Conservation (phyloP, 805 yeast species). For the Wickerhamomyces canadensis region DNA sequence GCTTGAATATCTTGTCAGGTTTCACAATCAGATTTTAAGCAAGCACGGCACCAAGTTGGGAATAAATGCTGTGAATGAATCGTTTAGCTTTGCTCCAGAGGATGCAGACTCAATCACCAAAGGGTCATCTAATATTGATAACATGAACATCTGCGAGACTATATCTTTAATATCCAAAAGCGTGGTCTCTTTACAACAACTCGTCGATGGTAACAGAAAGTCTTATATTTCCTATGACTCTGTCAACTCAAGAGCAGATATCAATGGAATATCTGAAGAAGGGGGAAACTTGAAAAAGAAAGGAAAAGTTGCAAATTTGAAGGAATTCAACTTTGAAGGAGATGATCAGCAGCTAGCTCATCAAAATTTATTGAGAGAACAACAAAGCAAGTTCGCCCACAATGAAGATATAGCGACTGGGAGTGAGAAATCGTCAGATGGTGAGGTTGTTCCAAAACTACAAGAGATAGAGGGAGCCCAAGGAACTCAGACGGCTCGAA, state of each 20-base stretch:
- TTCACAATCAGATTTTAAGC: constrained; percentile 35
- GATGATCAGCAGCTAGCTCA: constrained; percentile 3
- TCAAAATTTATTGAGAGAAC: too few relatives aligned
- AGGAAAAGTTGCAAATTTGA: constrained; percentile 41
- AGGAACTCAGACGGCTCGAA: too few relatives aligned
- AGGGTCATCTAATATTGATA: constrained; percentile 20
- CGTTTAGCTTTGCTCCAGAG: constrained; percentile 19
- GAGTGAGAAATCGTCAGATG: too few relatives aligned
- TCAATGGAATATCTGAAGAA: constrained; percentile 2
- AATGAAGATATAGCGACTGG: too few relatives aligned
- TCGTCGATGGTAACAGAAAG: constrained; percentile 17
- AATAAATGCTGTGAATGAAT: constrained; percentile 4
- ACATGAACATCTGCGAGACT: constrained; percentile 23
- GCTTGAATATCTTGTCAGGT: constrained; percentile 47
- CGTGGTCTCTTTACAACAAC: constrained; percentile 17
- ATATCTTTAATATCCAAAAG: constrained; percentile 21
- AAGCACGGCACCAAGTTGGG: constrained; percentile 17
- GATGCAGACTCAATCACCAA: constrained; percentile 2
- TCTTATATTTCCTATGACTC: constrained; percentile 62
- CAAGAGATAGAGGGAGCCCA: too few relatives aligned
- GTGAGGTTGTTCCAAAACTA: too few relatives aligned
- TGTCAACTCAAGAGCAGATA: constrained; percentile 31
- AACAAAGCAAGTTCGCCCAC: too few relatives aligned
- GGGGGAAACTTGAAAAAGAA: constrained; percentile 38
- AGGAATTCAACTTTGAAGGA: constrained; percentile 36